phyloP scores from a whole-genome alignment of 192 early-diverging fungal genomes.

The Backusella parvicylindrica region DNA sequence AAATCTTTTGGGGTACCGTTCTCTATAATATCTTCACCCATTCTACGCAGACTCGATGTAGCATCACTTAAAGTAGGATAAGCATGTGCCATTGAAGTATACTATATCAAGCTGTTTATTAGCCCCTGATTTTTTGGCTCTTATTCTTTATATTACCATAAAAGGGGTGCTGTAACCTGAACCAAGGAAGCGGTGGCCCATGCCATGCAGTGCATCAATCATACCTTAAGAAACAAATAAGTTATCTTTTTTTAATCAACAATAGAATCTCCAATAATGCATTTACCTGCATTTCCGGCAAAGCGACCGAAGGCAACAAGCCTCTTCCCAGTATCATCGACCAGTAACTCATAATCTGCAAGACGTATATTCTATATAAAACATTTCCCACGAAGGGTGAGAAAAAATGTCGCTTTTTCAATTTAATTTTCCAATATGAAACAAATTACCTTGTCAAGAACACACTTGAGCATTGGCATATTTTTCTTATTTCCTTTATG shows the following conservation, averaged over 20 bases:
- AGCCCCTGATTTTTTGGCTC: background rate
- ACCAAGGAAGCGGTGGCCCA: conserved; percentile 88
- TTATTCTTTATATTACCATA: conserved; percentile 46
- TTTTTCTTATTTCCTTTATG: conserved; percentile 96
- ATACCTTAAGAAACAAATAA: conserved; percentile 43
- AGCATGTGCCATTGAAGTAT: conserved; percentile 70
- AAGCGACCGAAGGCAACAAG: conserved; percentile 91
- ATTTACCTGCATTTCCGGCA: conserved; percentile 87
- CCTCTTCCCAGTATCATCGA: conserved; percentile 66
- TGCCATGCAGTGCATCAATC: conserved; percentile 88
- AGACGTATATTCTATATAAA: conserved; percentile 70
- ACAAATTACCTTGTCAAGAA: conserved; percentile 78
- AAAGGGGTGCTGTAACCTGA: conserved; percentile 95
- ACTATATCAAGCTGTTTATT: conserved; percentile 25
- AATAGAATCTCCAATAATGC: background rate
- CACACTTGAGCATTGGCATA: conserved; percentile 83
- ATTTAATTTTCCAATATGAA: background rate
- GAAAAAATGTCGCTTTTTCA: background rate
- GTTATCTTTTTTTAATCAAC: background rate
- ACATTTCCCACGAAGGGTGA: conserved; percentile 2
- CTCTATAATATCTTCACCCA: conserved; percentile 80
- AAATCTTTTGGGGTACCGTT: conserved; percentile 87
- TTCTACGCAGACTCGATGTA: conserved; percentile 49
- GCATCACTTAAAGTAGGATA: conserved; percentile 67
- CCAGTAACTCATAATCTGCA: conserved; percentile 96